Conservation (phyloP, 2,329 filamentous ascomycete species). For the Diaporthe citriasiana region DNA sequence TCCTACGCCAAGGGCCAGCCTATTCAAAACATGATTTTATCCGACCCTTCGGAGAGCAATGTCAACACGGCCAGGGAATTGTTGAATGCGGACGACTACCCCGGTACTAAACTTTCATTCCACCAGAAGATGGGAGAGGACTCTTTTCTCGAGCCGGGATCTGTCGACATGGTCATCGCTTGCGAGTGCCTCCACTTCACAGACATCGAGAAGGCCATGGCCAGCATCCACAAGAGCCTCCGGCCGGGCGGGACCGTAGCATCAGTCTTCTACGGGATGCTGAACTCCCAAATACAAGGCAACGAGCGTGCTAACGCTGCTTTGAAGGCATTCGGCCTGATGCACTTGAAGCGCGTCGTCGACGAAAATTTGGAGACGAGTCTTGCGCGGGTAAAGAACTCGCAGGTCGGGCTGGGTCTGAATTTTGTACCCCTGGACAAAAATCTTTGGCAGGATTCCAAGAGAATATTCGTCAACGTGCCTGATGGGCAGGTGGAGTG, state of each 20-base stretch:
- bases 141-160: conserved; percentile 14
- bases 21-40: conserved; percentile 36
- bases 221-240: conserved; percentile 30
- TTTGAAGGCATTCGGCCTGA: not conserved
- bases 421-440: conserved; percentile 10
- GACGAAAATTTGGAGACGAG: not conserved
- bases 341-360: not conserved
- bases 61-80: conserved; percentile 23
- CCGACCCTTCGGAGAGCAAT: conserved; percentile 38
- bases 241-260: conserved; percentile 39
- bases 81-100: conserved; percentile 7
- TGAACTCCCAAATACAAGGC: not conserved
- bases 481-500: conserved; percentile 3
- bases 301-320: conserved; percentile 22
- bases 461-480: conserved; percentile 21
- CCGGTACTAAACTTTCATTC: conserved; percentile 27
- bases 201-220: conserved; percentile 34
- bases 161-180: conserved; percentile 38
- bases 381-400: not conserved
- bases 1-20: conserved; percentile 11
- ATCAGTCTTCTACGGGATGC: conserved; percentile 37
- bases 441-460: not conserved
- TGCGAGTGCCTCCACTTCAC: conserved; percentile 41
- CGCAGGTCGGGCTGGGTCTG: not conserved
- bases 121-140: conserved; percentile 33